Evolutionary conservation across 2,329 filamentous ascomycete genomes (phyloP).

Genomic region (Corinectria fuckeliana): DNA sequence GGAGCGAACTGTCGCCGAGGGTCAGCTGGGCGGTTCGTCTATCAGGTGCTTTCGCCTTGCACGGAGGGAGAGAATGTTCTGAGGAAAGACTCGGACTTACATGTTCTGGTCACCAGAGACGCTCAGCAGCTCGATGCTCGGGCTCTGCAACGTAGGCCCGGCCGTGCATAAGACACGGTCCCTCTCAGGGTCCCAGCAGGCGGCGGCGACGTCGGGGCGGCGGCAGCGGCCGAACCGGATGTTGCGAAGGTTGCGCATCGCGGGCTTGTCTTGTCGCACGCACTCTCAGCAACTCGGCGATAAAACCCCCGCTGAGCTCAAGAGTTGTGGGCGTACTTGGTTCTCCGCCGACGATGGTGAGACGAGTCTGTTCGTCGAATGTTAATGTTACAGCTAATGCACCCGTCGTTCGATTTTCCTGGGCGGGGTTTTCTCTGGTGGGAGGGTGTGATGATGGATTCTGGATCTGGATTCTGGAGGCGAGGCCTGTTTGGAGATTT

Average conservation of each 20-base stretch:
- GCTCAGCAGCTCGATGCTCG: slow-evolving; percentile 74
- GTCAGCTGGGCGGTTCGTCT: slow-evolving; percentile 25
- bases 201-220: slow-evolving; percentile 70
- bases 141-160: slow-evolving; percentile 75
- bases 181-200: slow-evolving; percentile 83
- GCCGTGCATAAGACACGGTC: slow-evolving; percentile 83
- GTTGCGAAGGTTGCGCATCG: slow-evolving; percentile 89
- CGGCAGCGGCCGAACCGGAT: slow-evolving; percentile 73
- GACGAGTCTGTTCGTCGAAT: slow-evolving; percentile 16
- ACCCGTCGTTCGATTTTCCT: slow-evolving; percentile 35
- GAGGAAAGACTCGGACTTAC: slow-evolving; percentile 43
- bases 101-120: slow-evolving; percentile 53
- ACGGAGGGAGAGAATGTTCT: neutral
- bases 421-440: slow-evolving; percentile 5
- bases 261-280: too few relatives aligned
- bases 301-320: neutral
- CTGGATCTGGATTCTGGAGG: slow-evolving; percentile 35
- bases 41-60: slow-evolving; percentile 6
- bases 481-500: slow-evolving; percentile 38
- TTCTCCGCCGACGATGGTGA: slow-evolving; percentile 20
- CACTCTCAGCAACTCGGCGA: neutral
- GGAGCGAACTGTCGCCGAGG: slow-evolving; percentile 34
- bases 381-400: slow-evolving; percentile 26
- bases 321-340: neutral
- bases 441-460: slow-evolving; percentile 35